Evolutionary conservation across 2,329 filamentous ascomycete genomes (phyloP), one percentile per base, ranked within the genome.

Genomic region (Colletotrichum brevisporum): DNA sequence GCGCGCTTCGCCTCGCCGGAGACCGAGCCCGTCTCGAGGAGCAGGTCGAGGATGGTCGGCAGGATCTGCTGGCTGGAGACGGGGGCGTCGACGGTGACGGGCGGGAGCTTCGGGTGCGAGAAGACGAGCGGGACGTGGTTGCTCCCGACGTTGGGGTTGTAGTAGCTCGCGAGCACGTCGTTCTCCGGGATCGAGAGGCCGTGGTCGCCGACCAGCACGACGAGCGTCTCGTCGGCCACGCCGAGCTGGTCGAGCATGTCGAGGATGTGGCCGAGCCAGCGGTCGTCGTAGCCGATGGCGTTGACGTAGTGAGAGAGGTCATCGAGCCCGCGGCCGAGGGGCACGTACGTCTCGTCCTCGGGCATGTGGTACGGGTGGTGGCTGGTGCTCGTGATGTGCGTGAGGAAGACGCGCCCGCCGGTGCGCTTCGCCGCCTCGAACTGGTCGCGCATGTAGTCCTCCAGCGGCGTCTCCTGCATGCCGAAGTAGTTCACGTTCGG

Each of bases 201-300:
- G 72, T 77, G 78, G 71, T 85, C 83, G 18, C 83, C 83, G 6
- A 83, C 78, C n/a, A 84, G 73, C 2, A 85, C 80, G 1, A 85
- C 79, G 5, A 85, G 75, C 6, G 83, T 85, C 69, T 82, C 78
- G 63, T 84, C 80, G 15, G 81, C 78, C 16, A 84, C 80, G 26
- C 80, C 82, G 3, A 78, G 72, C 41, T 84, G 79, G 27, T 85
- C 81, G 8, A 84, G 75, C 62, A 83, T 67, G 55, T 78, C 72
- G 71, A 83, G 76, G 21, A 83, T 73, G 56, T 80, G 75, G 15
- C 76, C 78, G 10, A 82, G 74, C 81, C 81, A 83, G 8, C 67
- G 63, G 68, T 83, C 81, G 36, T 77, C 77, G 71, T 79, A 82
- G 58, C 77, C 77, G 63, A 83, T 75, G 39, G 80, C 75, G 67